Evolutionary conservation across 2,329 filamentous ascomycete species (phyloP), one percentile per base, ranked within the genome.

Genomic region (Colletotrichum trifolii): DNA sequence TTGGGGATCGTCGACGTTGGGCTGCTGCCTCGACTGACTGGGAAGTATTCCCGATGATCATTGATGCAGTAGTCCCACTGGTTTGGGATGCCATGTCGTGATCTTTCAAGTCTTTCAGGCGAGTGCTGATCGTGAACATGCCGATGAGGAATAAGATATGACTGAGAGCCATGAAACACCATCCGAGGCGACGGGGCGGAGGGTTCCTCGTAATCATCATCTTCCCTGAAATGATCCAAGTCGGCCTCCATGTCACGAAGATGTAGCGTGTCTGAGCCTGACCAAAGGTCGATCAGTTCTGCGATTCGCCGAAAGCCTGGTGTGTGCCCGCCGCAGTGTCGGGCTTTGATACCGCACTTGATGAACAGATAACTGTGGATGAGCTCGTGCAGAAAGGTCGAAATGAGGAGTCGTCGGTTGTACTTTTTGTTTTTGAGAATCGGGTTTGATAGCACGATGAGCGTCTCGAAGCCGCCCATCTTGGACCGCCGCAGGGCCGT

Each of bases 321-420:
- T 2, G 88, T 90, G 68, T 90, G 88, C 0, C 88, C 88, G 10
- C 87, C 87, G 46, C 81, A 78, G 33, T 80, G 76, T 40, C 82
- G 77, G 0, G 87, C 87, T 47, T 82, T 79, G 72, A 87, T 85
- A 4, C 88, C 88, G 69, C 87, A 89, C 55, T 78, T 80, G 61
- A 90, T 83, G 68, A 90, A 90, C 13, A 90, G 77, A 71, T 89
- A 90, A 74, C 87, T 87, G 75, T 90, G 88, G 52, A 90, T 87
- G 69, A 90, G 82, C 75, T 91, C 88, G 71, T 90, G 88, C 50
- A 91, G 71, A 67, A 91, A 89, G 0, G 88, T 88, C 7, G 85
- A 87, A 53, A 90, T 88, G 59, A 90, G 80, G 13, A 90, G 78
- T 7, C 86, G 80, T 6, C 87, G 78, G 72, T 87, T 88, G 73